A percentile compares a stretch with the other conserved stretches of the same genome.
Conservation (phyloP, 1,284 basidiomycete species). For the Spongiforma sp. region DNA sequence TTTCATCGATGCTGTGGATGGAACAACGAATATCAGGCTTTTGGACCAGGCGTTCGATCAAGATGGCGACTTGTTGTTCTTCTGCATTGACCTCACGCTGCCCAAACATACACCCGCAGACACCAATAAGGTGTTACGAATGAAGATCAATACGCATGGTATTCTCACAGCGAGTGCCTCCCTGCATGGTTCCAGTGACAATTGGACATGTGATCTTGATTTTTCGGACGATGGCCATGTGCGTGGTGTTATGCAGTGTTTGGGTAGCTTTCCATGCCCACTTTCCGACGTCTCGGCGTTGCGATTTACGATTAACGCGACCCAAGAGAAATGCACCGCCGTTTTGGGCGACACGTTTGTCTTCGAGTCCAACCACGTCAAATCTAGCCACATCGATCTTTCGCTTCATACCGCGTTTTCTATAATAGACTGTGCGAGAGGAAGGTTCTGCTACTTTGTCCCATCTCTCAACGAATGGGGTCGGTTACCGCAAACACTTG, state of each 20-base stretch:
- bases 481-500: no score
- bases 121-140: background rate
- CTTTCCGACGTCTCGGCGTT: background rate
- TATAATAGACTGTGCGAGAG: background rate
- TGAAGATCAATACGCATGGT: background rate
- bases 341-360: background rate
- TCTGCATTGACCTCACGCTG: background rate
- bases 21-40: background rate
- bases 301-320: background rate
- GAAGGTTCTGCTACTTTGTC: background rate
- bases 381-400: background rate
- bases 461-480: no score
- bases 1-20: background rate
- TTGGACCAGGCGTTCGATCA: background rate
- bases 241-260: background rate
- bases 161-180: background rate
- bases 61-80: background rate
- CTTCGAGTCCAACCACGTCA: no score
- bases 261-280: fast-evolving
- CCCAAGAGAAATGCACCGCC: background rate
- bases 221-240: background rate
- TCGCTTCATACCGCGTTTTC: no score
- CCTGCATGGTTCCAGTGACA: background rate
- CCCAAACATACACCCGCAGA: background rate
- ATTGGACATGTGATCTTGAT: background rate